Base-by-base conservation (phyloP, 2,329 filamentous ascomycete genomes). In the Alternaria arbusti region DNA sequence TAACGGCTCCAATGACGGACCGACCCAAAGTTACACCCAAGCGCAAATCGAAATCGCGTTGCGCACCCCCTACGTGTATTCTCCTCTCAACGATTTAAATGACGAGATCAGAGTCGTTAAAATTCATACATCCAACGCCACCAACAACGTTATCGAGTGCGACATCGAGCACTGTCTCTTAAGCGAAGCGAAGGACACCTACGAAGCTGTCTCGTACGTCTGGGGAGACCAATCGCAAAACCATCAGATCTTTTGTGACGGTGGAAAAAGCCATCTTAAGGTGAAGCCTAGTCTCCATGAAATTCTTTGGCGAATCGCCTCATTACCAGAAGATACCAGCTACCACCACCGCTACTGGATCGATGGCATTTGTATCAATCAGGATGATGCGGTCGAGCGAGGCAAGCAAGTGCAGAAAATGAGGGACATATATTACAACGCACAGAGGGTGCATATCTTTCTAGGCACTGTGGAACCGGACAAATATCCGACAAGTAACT, bases 11-110 rank as follows among this genome's bases (percentile, higher is more conserved):
- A 7, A n/a, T 15, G 7, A 36, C 32, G 2, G 5, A 3, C n/a
- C 2, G 0, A 5, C 2, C 4, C 32, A 36, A 1, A 8, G 6
- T 1, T 15, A 36, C 15, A 15, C 1, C 0, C 32, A 9, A n/a
- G 8, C 32, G 15, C 32, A 36, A n/a, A 36, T n/a, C 15, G 15
- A 36, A 36, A 9, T 36, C 2, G 32, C 32, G 15, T n/a, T 36
- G 32, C 32, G 32, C 32, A 36, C 1, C 9, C 15, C 36, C 3
- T 40, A 40, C n/a, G 6, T 1, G 6, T 40, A 40, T 5, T 9
- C 8, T 10, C 36, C 36, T 17, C 36, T 40, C 15, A 17, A 2
- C n/a, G n/a, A 40, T 17, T 0, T 40, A 4, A 40, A 40, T 5
- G n/a, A 40, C 0, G 36, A 40, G 36, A 40, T 40, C 4, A 4